Evolutionary conservation across 148 eudicot genomes (phyloP), one percentile per base, ranked within the genome.

Genomic region (Silene conica): DNA sequence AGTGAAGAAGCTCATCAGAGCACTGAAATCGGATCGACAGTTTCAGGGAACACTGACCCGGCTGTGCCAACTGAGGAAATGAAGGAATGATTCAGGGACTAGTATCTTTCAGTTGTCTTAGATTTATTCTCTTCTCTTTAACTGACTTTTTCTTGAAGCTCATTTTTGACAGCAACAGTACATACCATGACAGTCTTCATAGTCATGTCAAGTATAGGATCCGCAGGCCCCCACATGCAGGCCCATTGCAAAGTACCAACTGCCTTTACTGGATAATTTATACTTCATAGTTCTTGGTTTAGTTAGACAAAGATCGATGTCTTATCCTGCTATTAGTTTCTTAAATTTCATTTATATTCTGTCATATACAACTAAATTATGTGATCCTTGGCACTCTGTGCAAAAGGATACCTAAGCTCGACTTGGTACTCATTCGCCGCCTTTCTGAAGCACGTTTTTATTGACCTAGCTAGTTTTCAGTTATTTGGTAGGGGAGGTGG

Each of bases 191-290:
- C n/a, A 66, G 65, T 10, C 52, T n/a, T 38, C 26, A 43, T 9
- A 67, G 28, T 20, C 25, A 67, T 67, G 55, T 41, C 43, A 26
- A 41, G 70, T 41, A 41, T 45, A 41, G 54, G 15, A 41, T 41
- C 11, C 22, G 70, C 70, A 67, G 70, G 70, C 70, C 70, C 28
- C 54, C 70, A 67, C 54, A 67, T 67, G 70, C 70, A 67, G 70
- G 70, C 70, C 55, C 54, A 67, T 67, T 67, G 46, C 21, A 41
- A n/a, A 67, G 26, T 43, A 45, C 1, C 50, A 63, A 28, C 48
- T 34, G 46, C 26, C 38, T 18, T 7, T 31, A 31, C 18, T 6
- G 67, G 67, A 63, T 63, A 25, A 50, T 50, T 12, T 50, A 50
- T 50, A 12, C n/a, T n/a, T n/a, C n/a, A n/a, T 50, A 15, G 55